These are phyloP conservation scores for Plantago coronopus DNA, from an alignment of 305 asterid species.

Conservation along the genomic window DNA sequence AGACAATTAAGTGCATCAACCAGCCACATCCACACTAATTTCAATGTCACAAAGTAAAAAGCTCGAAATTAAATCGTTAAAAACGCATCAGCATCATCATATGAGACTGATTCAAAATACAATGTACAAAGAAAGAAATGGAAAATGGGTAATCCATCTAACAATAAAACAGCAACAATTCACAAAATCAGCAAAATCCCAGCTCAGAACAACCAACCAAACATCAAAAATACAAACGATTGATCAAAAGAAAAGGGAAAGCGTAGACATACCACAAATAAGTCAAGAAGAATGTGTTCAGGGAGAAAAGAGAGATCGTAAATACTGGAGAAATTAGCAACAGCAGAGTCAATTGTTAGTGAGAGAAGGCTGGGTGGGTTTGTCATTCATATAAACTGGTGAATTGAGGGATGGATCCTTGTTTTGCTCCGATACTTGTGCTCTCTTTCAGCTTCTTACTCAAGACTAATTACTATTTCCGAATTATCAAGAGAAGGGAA, in stretches of 20 bases:
- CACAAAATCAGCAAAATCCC: slow-evolving; percentile 21
- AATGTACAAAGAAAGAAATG: background rate
- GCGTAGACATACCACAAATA: slow-evolving; percentile 43
- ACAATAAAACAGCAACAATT: slow-evolving; percentile 11
- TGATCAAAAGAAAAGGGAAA: background rate
- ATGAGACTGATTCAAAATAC: background rate
- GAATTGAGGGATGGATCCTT: slow-evolving; percentile 6
- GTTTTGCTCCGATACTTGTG: slow-evolving; percentile 40
- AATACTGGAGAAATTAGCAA: slow-evolving; percentile 40
- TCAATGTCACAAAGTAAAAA: no score
- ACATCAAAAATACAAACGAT: background rate
- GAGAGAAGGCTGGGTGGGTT: slow-evolving; percentile 76
- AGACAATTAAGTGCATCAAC: no score
- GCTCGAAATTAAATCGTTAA: no score
- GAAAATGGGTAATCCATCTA: slow-evolving; percentile 1
- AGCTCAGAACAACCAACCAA: slow-evolving; percentile 12
- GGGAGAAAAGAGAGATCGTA: slow-evolving; percentile 82
- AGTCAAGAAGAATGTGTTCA: slow-evolving; percentile 70
- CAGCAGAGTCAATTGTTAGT: slow-evolving; percentile 68
- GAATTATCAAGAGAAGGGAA: no score
- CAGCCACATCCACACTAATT: no score
- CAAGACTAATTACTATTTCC: no score
- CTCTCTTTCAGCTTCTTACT: slow-evolving; percentile 16
- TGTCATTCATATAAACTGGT: slow-evolving; percentile 49
- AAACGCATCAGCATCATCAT: background rate